These are phyloP conservation scores for Amanita exitialis DNA, from an alignment of 768 basidiomycete species.

Conservation along the genomic window DNA sequence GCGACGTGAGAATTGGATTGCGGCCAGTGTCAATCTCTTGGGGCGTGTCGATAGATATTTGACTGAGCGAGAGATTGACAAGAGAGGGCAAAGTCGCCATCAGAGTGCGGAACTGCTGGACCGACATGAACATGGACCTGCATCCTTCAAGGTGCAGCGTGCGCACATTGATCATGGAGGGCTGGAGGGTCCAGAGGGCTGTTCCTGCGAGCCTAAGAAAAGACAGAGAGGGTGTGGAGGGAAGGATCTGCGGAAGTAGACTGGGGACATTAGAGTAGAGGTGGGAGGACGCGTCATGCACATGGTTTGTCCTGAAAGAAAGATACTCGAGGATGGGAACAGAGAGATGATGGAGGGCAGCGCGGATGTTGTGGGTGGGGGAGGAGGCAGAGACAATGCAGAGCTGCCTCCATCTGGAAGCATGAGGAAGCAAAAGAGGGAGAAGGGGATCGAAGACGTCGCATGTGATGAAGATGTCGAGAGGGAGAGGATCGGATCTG, in stretches of 20 bases:
- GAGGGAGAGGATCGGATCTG: constrained; percentile 25
- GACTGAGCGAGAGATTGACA: constrained; percentile 30
- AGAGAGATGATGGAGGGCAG: neutral
- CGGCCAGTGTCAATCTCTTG: constrained; percentile 19
- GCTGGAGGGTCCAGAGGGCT: constrained; percentile 28
- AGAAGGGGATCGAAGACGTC: constrained; percentile 11
- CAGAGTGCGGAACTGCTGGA: constrained; percentile 24
- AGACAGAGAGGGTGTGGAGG: constrained; percentile 20
- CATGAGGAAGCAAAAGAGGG: constrained; percentile 21
- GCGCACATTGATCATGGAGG: constrained; percentile 22
- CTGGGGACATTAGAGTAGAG: constrained; percentile 3
- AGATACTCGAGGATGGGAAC: constrained; percentile 24
- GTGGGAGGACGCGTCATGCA: neutral
- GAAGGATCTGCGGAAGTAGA: constrained; percentile 21
- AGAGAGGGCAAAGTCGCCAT: constrained; percentile 25
- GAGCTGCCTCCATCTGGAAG: constrained; percentile 28
- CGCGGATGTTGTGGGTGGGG: neutral
- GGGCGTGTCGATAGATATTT: constrained; percentile 22
- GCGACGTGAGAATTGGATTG: constrained; percentile 21
- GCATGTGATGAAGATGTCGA: constrained; percentile 22
- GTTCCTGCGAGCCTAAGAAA: constrained; percentile 33
- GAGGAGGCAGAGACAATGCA: constrained; percentile 18
- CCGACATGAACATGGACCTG: constrained; percentile 22
- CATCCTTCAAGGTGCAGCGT: constrained; percentile 37
- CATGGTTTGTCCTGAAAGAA: constrained; percentile 21